Percentiles rank a stretch among this genome's conserved stretches.
Conservation (phyloP, 345 rosid genomes). For the Odontarrhena argentea region DNA sequence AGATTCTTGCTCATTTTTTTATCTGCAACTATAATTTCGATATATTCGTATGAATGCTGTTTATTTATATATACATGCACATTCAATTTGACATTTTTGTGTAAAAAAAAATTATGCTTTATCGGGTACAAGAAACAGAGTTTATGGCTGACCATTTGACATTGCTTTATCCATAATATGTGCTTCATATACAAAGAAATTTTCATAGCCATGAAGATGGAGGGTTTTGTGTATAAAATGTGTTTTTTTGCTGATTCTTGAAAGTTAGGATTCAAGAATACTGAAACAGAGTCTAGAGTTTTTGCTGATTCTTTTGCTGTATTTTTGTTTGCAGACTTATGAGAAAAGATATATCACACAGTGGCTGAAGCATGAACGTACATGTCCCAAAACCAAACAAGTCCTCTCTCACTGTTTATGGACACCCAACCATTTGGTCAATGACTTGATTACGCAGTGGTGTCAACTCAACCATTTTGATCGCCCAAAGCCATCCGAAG, state of each 20-base stretch:
- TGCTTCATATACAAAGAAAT: neutral
- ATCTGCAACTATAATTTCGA: conserved; percentile 5
- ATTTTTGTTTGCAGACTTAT: conserved; percentile 50
- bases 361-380: conserved; percentile 46
- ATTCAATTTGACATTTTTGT: too few relatives aligned
- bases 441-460: conserved; percentile 53
- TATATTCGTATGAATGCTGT: neutral
- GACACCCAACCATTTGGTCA: conserved; percentile 45
- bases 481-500: conserved; percentile 39
- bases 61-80: neutral
- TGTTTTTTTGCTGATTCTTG: neutral
- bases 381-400: conserved; percentile 55
- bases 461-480: conserved; percentile 43
- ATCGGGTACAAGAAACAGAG: conserved; percentile 5
- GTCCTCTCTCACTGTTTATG: conserved; percentile 47
- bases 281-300: conserved; percentile 4
- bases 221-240: neutral
- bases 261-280: neutral
- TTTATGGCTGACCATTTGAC: conserved; percentile 23
- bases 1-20: neutral
- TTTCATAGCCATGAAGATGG: neutral
- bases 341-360: conserved; percentile 49
- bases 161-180: neutral
- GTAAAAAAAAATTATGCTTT: too few relatives aligned
- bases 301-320: conserved; percentile 11